Evolutionary conservation across 495 filamentous ascomycete genomes (phyloP).

Genomic region (Pyrenula massariospora): DNA sequence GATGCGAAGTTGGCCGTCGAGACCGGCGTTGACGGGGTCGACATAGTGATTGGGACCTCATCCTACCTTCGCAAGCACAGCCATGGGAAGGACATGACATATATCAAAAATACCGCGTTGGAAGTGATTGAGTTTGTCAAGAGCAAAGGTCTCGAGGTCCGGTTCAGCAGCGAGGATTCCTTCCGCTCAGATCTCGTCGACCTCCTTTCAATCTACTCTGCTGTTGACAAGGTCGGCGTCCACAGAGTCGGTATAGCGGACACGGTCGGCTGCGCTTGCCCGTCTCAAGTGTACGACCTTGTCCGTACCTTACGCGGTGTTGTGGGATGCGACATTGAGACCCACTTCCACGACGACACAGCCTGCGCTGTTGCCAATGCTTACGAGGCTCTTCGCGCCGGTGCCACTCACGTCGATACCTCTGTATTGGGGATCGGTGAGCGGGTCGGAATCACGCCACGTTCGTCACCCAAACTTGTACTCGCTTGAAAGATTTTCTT

Average conservation of each 20-base stretch:
- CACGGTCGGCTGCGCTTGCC: slow-evolving; percentile 69
- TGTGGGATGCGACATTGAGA: slow-evolving; percentile 40
- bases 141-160: slow-evolving; percentile 75
- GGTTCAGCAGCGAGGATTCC: slow-evolving; percentile 68
- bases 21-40: slow-evolving; percentile 68
- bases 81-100: slow-evolving; percentile 89
- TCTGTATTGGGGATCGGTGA: slow-evolving; percentile 43
- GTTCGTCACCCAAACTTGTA: no score
- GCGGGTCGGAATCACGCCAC: slow-evolving; percentile 12
- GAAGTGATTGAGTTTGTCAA: slow-evolving; percentile 94
- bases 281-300: slow-evolving; percentile 81
- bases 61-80: slow-evolving; percentile 85
- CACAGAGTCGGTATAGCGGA: slow-evolving; percentile 78
- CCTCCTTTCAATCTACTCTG: slow-evolving; percentile 63
- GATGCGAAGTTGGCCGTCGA: slow-evolving; percentile 83
- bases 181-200: slow-evolving; percentile 77
- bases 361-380: slow-evolving; percentile 43
- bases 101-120: slow-evolving; percentile 81
- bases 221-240: slow-evolving; percentile 70
- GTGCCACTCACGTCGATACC: slow-evolving; percentile 40
- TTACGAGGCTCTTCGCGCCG: slow-evolving; percentile 35
- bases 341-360: slow-evolving; percentile 44
- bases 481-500: no score
- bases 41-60: slow-evolving; percentile 90
- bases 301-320: slow-evolving; percentile 46